Conservation (phyloP, 2,329 filamentous ascomycete species). For the Drechslerella dactyloides region DNA sequence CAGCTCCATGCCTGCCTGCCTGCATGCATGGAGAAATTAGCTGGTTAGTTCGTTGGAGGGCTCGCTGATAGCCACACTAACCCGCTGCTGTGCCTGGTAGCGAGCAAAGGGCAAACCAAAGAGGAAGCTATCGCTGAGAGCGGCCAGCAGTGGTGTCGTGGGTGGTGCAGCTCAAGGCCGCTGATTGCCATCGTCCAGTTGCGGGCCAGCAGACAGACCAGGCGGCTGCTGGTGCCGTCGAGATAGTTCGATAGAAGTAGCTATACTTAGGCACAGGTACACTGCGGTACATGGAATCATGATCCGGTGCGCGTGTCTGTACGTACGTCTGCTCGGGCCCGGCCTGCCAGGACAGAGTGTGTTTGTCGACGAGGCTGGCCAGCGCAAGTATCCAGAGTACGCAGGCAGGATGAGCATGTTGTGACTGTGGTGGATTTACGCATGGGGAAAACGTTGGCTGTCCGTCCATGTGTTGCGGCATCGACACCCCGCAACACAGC, state of each 20-base stretch:
- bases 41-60: constrained; percentile 19
- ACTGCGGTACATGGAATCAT: too few species aligned
- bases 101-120: constrained; percentile 46
- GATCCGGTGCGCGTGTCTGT: too few species aligned
- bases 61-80: constrained; percentile 35
- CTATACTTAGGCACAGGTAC: too few species aligned
- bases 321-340: too few species aligned
- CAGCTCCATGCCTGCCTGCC: constrained; percentile 8
- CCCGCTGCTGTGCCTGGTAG: constrained; percentile 38
- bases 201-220: too few species aligned
- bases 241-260: too few species aligned
- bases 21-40: constrained; percentile 26
- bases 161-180: constrained; percentile 18
- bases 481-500: constrained; percentile 3
- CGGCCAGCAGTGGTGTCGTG: too few species aligned
- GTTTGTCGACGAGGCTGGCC: too few species aligned
- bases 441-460: not conserved
- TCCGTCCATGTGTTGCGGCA: not conserved
- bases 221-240: constrained; percentile 28
- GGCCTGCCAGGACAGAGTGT: too few species aligned
- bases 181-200: too few species aligned
- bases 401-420: too few species aligned
- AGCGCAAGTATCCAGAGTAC: too few species aligned
- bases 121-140: constrained; percentile 44
- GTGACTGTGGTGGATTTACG: not conserved